Evolutionary conservation across 805 yeast genomes (phyloP).

Genomic region (Ogataea ganodermae): DNA sequence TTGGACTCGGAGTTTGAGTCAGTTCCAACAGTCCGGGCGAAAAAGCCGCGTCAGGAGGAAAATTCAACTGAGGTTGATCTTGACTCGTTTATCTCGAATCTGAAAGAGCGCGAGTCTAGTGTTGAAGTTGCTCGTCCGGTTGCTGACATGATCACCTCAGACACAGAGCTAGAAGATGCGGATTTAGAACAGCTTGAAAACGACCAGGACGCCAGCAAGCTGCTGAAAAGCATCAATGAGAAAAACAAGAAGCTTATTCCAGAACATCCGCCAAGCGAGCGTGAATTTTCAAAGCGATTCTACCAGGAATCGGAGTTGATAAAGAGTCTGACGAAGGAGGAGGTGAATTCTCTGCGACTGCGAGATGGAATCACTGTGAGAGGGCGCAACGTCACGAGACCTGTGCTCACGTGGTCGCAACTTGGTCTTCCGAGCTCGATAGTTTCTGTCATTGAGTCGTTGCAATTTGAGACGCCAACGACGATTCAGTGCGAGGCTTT

Average conservation of each 20-base stretch:
- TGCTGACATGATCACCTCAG: conserved; percentile 7
- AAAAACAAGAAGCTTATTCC: conserved; percentile 54
- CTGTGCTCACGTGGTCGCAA: conserved; percentile 77
- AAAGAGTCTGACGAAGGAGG: conserved; percentile 48
- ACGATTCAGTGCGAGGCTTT: conserved; percentile 89
- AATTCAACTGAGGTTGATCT: conserved; percentile 29
- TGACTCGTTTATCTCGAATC: conserved; percentile 14
- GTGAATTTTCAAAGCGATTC: conserved; percentile 60
- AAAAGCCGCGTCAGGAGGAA: neutral
- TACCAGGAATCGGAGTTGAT: conserved; percentile 63
- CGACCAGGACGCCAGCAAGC: conserved; percentile 28
- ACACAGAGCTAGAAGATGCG: conserved; percentile 32
- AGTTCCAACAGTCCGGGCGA: neutral
- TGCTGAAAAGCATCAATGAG: conserved; percentile 43
- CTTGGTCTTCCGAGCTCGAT: conserved; percentile 70
- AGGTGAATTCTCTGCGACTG: conserved; percentile 55
- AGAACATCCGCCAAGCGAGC: conserved; percentile 46
- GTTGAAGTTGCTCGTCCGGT: neutral
- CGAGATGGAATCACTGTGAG: conserved; percentile 68
- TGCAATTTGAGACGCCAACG: conserved; percentile 67
- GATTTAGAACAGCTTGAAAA: conserved; percentile 19
- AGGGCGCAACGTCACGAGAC: conserved; percentile 61
- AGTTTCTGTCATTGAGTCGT: conserved; percentile 50
- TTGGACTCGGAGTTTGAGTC: neutral
- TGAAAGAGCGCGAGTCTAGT: conserved; percentile 2